These are phyloP conservation scores for Arthrobotrys musiformis DNA, from an alignment of 2,329 filamentous ascomycete species.

Conservation along the genomic window DNA sequence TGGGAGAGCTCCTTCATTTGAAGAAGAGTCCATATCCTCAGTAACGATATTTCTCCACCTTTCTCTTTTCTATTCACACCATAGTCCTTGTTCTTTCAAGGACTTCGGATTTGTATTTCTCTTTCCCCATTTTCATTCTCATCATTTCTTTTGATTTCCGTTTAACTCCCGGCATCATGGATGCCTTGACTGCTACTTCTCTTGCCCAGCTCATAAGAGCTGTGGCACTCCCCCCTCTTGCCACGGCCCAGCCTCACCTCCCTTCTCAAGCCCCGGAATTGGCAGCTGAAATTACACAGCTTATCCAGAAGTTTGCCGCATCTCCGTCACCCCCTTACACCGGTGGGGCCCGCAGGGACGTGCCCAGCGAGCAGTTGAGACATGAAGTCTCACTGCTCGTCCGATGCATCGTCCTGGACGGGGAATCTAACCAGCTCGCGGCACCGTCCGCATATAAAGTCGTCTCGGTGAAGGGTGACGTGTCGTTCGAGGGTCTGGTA, in stretches of 20 bases:
- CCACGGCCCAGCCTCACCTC: neutral
- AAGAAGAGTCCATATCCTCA: neutral
- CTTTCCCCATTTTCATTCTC: neutral
- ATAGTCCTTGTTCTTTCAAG: neutral
- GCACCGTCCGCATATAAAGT: slow-evolving; percentile 31
- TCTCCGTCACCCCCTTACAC: no score
- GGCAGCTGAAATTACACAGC: neutral
- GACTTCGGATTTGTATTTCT: neutral
- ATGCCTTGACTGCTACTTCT: neutral
- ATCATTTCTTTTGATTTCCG: neutral
- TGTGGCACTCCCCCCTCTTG: neutral
- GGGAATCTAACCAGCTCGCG: neutral
- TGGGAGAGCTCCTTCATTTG: neutral
- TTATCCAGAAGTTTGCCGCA: neutral
- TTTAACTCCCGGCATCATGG: neutral
- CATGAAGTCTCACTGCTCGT: slow-evolving; percentile 15
- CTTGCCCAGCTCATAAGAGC: neutral
- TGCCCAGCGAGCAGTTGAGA: neutral
- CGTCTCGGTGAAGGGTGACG: slow-evolving; percentile 25
- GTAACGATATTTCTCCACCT: neutral
- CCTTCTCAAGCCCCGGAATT: neutral
- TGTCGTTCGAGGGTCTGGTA: slow-evolving; percentile 6
- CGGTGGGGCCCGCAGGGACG: neutral
- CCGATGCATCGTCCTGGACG: slow-evolving; percentile 16
- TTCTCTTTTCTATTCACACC: neutral